Percentiles rank a stretch among this genome's conserved stretches.
Evolutionary conservation across 2,329 filamentous ascomycete genomes (phyloP).

Genomic region (Alternaria postmessia): DNA sequence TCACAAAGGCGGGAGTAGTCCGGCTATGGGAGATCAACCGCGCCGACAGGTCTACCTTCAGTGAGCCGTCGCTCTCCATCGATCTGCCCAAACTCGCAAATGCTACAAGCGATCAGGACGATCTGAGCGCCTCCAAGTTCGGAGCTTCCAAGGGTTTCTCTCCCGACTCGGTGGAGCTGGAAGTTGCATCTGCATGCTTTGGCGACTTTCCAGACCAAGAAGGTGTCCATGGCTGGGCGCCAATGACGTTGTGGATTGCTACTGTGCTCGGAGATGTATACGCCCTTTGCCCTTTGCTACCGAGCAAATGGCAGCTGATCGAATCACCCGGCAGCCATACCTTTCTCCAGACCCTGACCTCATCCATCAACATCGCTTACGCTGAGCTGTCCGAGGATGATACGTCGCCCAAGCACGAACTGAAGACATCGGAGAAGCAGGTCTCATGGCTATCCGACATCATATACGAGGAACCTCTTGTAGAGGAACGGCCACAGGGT

Average conservation of each 20-base stretch:
- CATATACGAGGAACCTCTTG: conserved; percentile 58
- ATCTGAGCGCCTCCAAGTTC: conserved; percentile 79
- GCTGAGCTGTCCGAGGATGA: conserved; percentile 38
- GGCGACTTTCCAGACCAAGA: conserved; percentile 69
- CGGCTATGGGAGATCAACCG: conserved; percentile 89
- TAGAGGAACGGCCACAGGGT: conserved; percentile 52
- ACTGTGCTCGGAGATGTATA: conserved; percentile 95
- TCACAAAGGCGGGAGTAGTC: conserved; percentile 87
- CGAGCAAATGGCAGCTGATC: conserved; percentile 77
- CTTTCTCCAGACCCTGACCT: conserved; percentile 81
- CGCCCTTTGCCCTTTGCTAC: conserved; percentile 87
- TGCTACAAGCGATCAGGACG: conserved; percentile 80
- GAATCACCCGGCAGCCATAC: conserved; percentile 61
- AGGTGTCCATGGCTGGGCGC: conserved; percentile 77
- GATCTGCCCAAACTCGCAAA: conserved; percentile 90
- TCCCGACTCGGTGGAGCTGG: conserved; percentile 90
- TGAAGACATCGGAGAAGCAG: conserved; percentile 61
- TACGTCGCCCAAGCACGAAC: conserved; percentile 54
- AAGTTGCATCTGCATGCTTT: conserved; percentile 90
- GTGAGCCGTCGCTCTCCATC: conserved; percentile 80
- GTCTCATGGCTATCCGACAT: conserved; percentile 64
- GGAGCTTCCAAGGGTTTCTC: conserved; percentile 84
- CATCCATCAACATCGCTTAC: conserved; percentile 78
- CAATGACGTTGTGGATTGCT: conserved; percentile 97
- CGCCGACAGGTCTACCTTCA: conserved; percentile 87